Percentiles rank a stretch among this genome's conserved stretches.
phyloP scores from a whole-genome alignment of 2,329 filamentous ascomycete genomes.

The Diaporthe longicolla region DNA sequence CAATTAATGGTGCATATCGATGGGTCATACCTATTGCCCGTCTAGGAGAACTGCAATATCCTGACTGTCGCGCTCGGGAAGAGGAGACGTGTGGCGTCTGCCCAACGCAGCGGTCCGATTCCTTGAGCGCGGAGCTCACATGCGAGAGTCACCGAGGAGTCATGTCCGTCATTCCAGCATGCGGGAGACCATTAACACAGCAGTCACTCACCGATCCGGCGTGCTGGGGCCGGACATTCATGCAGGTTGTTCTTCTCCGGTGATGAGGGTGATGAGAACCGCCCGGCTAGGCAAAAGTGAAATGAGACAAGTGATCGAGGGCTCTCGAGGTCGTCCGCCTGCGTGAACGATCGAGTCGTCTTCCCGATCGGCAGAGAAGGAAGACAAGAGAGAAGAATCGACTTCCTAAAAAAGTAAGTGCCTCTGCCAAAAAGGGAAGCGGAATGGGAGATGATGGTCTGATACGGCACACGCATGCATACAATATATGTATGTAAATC shows the following conservation, averaged over 20 bases:
- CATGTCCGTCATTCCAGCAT: neutral
- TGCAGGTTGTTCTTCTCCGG: neutral
- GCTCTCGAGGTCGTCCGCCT: slow-evolving; percentile 7
- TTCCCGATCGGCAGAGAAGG: slow-evolving; percentile 10
- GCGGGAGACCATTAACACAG: neutral
- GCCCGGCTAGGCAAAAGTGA: neutral
- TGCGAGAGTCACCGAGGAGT: neutral
- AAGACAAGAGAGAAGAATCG: neutral
- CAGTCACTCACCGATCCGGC: neutral
- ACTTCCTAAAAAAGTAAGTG: slow-evolving; percentile 1
- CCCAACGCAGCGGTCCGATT: neutral
- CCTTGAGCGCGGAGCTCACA: neutral
- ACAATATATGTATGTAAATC: neutral
- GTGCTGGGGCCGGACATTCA: neutral
- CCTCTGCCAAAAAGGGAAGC: neutral
- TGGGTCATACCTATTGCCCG: no score
- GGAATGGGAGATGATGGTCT: neutral
- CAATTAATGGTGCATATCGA: neutral
- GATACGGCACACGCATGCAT: neutral
- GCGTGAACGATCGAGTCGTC: neutral
- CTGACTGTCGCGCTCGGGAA: neutral
- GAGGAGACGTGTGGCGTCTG: neutral
- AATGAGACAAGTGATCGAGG: slow-evolving; percentile 37
- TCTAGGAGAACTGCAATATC: neutral
- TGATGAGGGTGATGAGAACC: neutral